These are phyloP conservation scores for Gaeumannomyces sp. DNA, from an alignment of 2,329 filamentous ascomycete genomes.

Conservation along the genomic window DNA sequence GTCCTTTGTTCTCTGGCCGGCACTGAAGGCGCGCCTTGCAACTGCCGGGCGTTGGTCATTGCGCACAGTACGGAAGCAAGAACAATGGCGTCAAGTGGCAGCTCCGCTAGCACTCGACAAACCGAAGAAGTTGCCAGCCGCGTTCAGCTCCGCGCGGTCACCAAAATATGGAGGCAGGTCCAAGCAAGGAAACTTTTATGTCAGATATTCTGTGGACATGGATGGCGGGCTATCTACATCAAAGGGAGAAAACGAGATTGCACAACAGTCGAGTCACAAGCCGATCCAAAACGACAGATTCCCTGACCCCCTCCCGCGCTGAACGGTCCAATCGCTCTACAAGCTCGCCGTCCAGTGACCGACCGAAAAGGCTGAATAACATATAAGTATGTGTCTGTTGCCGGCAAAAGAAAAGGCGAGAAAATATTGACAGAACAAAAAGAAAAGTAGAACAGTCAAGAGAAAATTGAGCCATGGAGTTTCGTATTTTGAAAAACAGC, in stretches of 20 bases:
- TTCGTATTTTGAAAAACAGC: background rate
- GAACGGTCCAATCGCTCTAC: background rate
- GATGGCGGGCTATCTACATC: background rate
- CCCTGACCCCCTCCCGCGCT: background rate
- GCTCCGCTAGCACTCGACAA: too few relatives aligned
- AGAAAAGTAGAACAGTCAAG: background rate
- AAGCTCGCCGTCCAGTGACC: background rate
- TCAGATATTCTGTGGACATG: background rate
- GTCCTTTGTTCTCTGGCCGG: too few relatives aligned
- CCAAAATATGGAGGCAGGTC: background rate
- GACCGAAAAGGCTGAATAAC: background rate
- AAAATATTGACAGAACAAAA: background rate
- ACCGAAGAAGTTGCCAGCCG: too few relatives aligned
- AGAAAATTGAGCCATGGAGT: background rate
- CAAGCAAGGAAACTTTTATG: background rate
- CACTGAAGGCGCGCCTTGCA: too few relatives aligned
- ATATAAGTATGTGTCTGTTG: background rate
- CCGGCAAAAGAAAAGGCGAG: background rate
- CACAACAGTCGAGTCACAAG: too few relatives aligned
- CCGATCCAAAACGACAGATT: background rate
- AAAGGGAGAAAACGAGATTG: background rate
- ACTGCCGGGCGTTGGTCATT: too few relatives aligned
- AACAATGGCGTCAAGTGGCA: too few relatives aligned
- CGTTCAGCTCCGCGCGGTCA: background rate
- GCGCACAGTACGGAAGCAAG: too few relatives aligned